These are phyloP conservation scores for Colletotrichum higginsianum DNA, from an alignment of 2,329 filamentous ascomycete genomes.

Conservation along the genomic window DNA sequence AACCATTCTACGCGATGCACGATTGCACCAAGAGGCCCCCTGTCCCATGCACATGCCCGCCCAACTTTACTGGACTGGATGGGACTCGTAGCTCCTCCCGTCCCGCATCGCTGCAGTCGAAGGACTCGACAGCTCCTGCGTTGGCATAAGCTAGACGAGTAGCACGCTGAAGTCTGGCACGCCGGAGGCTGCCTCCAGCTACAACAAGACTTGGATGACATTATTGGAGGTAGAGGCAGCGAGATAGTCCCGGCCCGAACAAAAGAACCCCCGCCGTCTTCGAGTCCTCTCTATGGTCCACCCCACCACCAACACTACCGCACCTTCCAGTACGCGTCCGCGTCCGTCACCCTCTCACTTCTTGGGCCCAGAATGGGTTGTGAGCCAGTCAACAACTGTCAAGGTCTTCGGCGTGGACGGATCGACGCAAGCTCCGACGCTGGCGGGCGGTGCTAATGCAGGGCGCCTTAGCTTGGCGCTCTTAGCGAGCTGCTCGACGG, in stretches of 20 bases:
- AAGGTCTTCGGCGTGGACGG: conserved; percentile 17
- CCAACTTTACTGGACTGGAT: conserved; percentile 3
- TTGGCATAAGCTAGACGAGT: conserved; percentile 7
- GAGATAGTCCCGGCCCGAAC: conserved; percentile 16
- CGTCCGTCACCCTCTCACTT: background rate
- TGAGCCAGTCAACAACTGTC: conserved; percentile 1
- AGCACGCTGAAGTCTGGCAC: conserved; percentile 29
- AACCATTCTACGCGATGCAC: background rate
- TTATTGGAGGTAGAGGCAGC: conserved; percentile 9
- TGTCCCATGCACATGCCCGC: conserved; percentile 26
- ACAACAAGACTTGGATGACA: conserved; percentile 8
- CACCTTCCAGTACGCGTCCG: background rate
- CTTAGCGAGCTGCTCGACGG: conserved; percentile 35
- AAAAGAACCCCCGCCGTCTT: conserved; percentile 8
- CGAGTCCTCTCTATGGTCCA: background rate
- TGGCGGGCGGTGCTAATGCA: conserved; percentile 37
- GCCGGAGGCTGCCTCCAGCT: conserved; percentile 28
- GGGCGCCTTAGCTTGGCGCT: conserved; percentile 39
- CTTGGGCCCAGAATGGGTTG: background rate
- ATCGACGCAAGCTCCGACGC: conserved; percentile 38
- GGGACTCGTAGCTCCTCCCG: conserved; percentile 26
- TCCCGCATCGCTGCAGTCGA: conserved; percentile 11
- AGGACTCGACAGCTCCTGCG: background rate
- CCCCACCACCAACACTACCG: background rate
- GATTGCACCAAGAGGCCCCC: conserved; percentile 3